These are phyloP conservation scores for Stephania cephalantha DNA, from an alignment of 164 flowering plant species.

Conservation along the genomic window DNA sequence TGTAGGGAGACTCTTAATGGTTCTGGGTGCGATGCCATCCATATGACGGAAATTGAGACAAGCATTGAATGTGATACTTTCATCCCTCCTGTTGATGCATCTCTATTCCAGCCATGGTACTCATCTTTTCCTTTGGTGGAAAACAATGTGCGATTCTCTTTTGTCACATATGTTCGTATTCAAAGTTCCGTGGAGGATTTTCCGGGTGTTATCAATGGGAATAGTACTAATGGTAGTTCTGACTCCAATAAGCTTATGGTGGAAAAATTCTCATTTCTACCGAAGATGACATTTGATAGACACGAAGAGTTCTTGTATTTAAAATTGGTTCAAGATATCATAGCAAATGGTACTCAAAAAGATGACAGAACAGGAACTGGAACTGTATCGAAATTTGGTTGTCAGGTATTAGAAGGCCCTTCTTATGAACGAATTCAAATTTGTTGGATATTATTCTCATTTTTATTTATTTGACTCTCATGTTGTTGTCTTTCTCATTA, in stretches of 20 bases:
- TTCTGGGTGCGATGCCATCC: constrained; percentile 79
- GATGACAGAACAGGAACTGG: constrained; percentile 96
- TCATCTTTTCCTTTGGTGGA: constrained; percentile 72
- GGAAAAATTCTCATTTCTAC: constrained; percentile 57
- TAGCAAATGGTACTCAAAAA: constrained; percentile 54
- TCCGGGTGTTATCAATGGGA: constrained; percentile 23
- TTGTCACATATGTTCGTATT: constrained; percentile 72
- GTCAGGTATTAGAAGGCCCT: constrained; percentile 53
- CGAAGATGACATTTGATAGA: constrained; percentile 66
- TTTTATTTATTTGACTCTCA: background rate
- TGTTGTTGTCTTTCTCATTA: background rate
- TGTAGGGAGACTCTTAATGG: constrained; percentile 80
- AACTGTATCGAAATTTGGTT: constrained; percentile 89
- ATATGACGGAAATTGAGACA: constrained; percentile 71
- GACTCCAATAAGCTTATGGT: constrained; percentile 38
- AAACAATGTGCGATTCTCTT: constrained; percentile 53
- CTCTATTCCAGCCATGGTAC: constrained; percentile 74
- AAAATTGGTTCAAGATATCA: constrained; percentile 67
- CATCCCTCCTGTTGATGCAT: constrained; percentile 63
- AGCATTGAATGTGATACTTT: constrained; percentile 81
- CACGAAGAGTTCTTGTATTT: constrained; percentile 80
- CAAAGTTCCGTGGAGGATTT: constrained; percentile 34
- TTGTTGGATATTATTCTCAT: background rate
- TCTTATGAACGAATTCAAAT: background rate
- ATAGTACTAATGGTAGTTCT: constrained; percentile 16